phyloP scores from a whole-genome alignment of 306 rosid species.

The Prunus persica region DNA sequence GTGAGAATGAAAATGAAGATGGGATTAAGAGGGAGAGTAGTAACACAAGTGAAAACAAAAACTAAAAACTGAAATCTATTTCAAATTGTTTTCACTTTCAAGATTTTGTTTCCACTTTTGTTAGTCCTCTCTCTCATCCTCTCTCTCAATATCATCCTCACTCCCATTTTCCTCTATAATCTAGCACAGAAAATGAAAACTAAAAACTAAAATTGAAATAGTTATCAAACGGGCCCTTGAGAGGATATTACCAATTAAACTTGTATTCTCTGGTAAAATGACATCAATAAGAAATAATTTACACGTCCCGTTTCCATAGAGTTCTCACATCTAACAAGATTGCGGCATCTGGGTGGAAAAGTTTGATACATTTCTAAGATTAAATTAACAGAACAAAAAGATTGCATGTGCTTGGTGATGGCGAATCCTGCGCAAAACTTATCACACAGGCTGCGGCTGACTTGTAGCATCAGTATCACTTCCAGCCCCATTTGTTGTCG shows the following conservation, averaged over 20 bases:
- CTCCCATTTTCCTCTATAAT: too few relatives aligned
- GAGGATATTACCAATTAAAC: background rate
- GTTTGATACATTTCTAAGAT: constrained; percentile 23
- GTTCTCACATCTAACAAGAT: background rate
- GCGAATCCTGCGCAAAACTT: constrained; percentile 30
- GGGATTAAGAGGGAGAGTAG: too few relatives aligned
- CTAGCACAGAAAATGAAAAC: too few relatives aligned
- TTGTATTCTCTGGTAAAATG: constrained; percentile 1
- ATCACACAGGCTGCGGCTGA: constrained; percentile 42
- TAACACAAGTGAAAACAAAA: too few relatives aligned
- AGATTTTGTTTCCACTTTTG: too few relatives aligned
- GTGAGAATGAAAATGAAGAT: too few relatives aligned
- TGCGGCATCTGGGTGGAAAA: constrained; percentile 34
- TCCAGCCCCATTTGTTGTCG: constrained; percentile 37
- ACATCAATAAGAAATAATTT: constrained; percentile 15
- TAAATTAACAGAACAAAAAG: constrained; percentile 12
- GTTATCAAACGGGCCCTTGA: background rate
- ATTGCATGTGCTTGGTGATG: constrained; percentile 12
- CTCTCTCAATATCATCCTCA: too few relatives aligned
- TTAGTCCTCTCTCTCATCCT: too few relatives aligned
- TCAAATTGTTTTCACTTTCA: too few relatives aligned
- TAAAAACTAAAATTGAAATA: too few relatives aligned
- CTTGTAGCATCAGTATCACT: constrained; percentile 38
- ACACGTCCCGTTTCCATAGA: constrained; percentile 15
- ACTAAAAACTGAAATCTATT: too few relatives aligned